Percentiles rank a stretch among this genome's conserved stretches.
phyloP scores from a whole-genome alignment of 139 green algal species.

The Chlamydomonas incerta region DNA sequence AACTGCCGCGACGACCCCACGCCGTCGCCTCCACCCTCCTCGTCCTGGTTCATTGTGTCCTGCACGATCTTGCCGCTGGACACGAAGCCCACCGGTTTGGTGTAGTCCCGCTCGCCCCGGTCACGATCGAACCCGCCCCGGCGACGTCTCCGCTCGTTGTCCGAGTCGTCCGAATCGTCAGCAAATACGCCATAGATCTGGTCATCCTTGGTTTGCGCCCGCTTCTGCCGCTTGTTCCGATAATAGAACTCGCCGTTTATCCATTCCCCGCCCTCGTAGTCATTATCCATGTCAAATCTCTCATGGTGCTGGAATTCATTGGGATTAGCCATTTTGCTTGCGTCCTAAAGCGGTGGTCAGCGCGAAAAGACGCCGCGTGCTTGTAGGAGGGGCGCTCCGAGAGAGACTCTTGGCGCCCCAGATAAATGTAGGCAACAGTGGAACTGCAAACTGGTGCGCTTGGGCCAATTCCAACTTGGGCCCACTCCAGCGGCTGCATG shows the following conservation, averaged over 20 bases:
- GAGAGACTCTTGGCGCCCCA: too few species aligned
- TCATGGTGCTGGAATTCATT: slow-evolving; percentile 42
- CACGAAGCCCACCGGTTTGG: slow-evolving; percentile 88
- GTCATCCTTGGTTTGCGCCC: slow-evolving; percentile 88
- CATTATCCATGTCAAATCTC: slow-evolving; percentile 67
- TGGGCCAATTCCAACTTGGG: too few species aligned
- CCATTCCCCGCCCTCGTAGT: slow-evolving; percentile 87
- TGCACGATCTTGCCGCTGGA: slow-evolving; percentile 68
- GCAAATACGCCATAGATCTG: slow-evolving; percentile 90
- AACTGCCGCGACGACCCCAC: slow-evolving; percentile 7
- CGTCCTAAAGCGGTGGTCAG: too few species aligned
- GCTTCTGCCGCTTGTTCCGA: slow-evolving; percentile 69
- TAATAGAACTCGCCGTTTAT: slow-evolving; percentile 91
- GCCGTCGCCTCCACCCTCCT: slow-evolving; percentile 1
- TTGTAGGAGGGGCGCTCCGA: too few species aligned
- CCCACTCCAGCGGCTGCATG: too few species aligned
- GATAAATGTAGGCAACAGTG: too few species aligned
- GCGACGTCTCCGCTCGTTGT: slow-evolving; percentile 42
- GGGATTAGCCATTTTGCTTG: slow-evolving; percentile 6
- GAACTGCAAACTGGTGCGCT: too few species aligned
- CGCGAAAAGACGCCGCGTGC: too few species aligned
- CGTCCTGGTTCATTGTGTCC: slow-evolving; percentile 28
- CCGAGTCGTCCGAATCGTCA: slow-evolving; percentile 51
- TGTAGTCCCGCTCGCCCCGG: slow-evolving; percentile 35
- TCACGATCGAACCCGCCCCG: slow-evolving; percentile 33